phyloP scores from a whole-genome alignment of 176 grass and related monocot species.

The Juncus effusus region DNA sequence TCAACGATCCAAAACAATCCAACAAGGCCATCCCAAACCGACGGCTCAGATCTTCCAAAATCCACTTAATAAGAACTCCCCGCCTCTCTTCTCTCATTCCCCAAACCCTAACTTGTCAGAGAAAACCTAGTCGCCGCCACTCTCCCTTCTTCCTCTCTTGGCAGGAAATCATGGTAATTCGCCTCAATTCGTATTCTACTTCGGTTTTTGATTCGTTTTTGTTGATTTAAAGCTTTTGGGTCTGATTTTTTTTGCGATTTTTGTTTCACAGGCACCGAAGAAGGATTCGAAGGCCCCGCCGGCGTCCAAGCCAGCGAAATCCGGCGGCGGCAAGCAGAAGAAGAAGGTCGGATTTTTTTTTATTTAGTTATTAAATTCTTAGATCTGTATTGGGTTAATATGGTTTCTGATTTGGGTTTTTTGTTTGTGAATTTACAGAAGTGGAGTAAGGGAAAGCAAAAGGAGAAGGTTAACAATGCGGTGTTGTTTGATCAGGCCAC shows the following conservation, averaged over 20 bases:
- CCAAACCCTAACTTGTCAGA: background rate
- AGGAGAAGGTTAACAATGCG: constrained; percentile 36
- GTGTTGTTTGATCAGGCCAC: constrained; percentile 30
- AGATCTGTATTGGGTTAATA: background rate
- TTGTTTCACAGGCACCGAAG: constrained; percentile 28
- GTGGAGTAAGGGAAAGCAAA: constrained; percentile 47
- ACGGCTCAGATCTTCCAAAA: constrained; percentile 5
- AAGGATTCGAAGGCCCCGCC: constrained; percentile 32
- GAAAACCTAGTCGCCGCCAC: background rate
- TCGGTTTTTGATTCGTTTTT: background rate
- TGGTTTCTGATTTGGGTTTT: background rate
- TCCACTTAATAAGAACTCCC: constrained; percentile 7
- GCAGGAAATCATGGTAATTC: constrained; percentile 21
- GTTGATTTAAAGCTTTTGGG: background rate
- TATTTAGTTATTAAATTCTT: background rate
- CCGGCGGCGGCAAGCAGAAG: constrained; percentile 38
- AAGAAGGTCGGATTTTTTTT: constrained; percentile 27
- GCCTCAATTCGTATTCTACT: background rate
- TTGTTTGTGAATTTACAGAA: constrained; percentile 16
- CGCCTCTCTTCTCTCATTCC: background rate
- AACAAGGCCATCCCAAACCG: background rate
- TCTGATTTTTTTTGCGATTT: background rate
- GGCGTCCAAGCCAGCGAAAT: constrained; percentile 36
- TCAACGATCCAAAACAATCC: too few species aligned
- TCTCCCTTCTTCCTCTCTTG: background rate